Evolutionary conservation across 129 eudicot species (phyloP), one percentile per base, ranked within the genome.

Genomic region (Flaveria brownii): DNA sequence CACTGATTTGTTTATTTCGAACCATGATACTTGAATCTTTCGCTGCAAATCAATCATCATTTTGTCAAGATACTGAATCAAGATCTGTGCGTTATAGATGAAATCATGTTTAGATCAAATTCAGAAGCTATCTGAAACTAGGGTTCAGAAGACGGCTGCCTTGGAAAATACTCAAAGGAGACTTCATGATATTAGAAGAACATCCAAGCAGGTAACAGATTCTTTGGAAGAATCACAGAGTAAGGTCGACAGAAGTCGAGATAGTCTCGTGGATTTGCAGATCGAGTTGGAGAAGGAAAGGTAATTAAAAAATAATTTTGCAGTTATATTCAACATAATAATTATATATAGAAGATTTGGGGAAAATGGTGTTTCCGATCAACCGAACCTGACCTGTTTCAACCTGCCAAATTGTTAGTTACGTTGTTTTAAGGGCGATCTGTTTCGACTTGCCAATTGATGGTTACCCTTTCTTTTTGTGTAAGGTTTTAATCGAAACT

Each of bases 231-330:
- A 75, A 80, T 82, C 90, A 71, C 99, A 95, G 63, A 82, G 71
- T 23, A 87, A 87, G 76, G 91, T 85, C 45, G 93, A 88, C 55
- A 81, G 26, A 64, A 73, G 84, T 75, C 94, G 97, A 73, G 71
- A 14, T 10, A 73, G 54, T 69, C 88, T 91, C 81, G 77, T 87
- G 25, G 88, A 76, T 80, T 69, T 85, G 83, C 99, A 91, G 81
- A 89, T 87, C 45, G 87, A 89, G 20, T 81, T 89, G 28, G 97
- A 91, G 80, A 91, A 82, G 59, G 92, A 95, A 76, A 91, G 99
- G 99, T 91, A 80, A 6, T 18, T 9, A 47, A 10, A 36, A n/a
- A 62, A 28, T 14, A 14, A 25, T 23, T 25, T 60, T 28, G 68
- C 20, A 28, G 13, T 12, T 28, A 62, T 28, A 26, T 14, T 26